phyloP scores from a whole-genome alignment of 108 stramenopile species.

The Cyclostephanos tholiformis region DNA sequence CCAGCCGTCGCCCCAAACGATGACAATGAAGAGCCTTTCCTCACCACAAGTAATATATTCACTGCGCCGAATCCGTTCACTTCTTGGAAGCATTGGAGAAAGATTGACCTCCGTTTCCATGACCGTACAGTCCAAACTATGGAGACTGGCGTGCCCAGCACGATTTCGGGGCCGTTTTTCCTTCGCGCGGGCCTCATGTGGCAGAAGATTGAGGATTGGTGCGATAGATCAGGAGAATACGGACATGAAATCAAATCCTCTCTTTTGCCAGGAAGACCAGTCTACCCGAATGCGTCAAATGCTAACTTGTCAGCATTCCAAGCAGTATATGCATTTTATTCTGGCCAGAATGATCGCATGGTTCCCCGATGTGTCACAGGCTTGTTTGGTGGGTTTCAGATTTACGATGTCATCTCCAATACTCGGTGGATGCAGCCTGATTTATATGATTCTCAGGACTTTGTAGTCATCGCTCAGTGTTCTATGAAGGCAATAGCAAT shows the following conservation, averaged over 20 bases:
- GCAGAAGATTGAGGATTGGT: conserved; percentile 5
- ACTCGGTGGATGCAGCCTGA: conserved; percentile 14
- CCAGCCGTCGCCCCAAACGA: conserved; percentile 9
- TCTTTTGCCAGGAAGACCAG: conserved; percentile 14
- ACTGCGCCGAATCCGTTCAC: conserved; percentile 25
- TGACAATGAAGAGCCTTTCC: conserved; percentile 1
- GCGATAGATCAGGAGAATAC: background rate
- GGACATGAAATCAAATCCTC: conserved; percentile 7
- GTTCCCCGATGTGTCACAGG: conserved; percentile 13
- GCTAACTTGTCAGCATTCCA: conserved; percentile 24
- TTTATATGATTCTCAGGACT: background rate
- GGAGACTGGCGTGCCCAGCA: background rate
- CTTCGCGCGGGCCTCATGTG: conserved; percentile 36
- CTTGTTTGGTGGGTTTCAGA: conserved; percentile 59
- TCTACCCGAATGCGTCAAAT: conserved; percentile 3
- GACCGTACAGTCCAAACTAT: background rate
- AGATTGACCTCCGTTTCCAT: conserved; percentile 20
- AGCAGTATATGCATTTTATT: conserved; percentile 39
- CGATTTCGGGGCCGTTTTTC: conserved; percentile 41
- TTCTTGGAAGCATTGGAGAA: conserved; percentile 51
- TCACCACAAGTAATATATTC: conserved; percentile 36
- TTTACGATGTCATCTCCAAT: conserved; percentile 35
- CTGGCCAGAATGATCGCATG: conserved; percentile 15
- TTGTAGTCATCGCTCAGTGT: conserved; percentile 9
- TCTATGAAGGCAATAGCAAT: background rate